Evolutionary conservation across 257 asterid genomes (phyloP).

Genomic region (Solanum rostratum): DNA sequence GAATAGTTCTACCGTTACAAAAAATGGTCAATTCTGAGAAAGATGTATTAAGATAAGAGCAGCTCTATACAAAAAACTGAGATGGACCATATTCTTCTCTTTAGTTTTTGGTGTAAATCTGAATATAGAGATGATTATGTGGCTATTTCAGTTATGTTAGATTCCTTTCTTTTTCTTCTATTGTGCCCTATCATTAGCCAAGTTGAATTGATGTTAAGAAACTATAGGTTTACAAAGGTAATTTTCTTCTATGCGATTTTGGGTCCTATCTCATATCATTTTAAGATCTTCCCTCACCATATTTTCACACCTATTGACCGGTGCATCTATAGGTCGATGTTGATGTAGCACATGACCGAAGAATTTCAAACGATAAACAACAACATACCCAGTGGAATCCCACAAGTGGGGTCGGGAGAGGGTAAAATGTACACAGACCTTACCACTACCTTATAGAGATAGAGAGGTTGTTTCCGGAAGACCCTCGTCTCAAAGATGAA

Average conservation of each 20-base stretch:
- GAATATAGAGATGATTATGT: background rate
- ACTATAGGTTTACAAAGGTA: background rate
- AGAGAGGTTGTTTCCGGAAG: too few species aligned
- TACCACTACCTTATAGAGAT: too few species aligned
- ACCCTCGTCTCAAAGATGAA: background rate
- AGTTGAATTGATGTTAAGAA: background rate
- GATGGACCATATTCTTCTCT: background rate
- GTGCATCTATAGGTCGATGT: background rate
- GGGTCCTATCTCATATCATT: background rate
- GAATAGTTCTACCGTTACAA: background rate
- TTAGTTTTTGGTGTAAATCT: background rate
- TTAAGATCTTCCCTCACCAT: background rate
- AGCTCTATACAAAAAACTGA: background rate
- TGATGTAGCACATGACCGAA: background rate
- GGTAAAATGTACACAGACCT: too few species aligned
- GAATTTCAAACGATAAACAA: background rate
- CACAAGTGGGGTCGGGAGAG: too few species aligned
- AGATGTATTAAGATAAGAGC: background rate
- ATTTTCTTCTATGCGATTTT: background rate
- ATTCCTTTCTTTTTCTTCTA: background rate
- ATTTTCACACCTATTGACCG: background rate
- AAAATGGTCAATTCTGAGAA: background rate
- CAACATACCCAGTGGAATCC: too few species aligned
- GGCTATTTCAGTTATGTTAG: background rate
- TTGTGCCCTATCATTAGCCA: background rate